A percentile compares a stretch with the other conserved stretches of the same genome.
These are phyloP conservation scores for Vachellia pachyceras DNA, from an alignment of 306 rosid species.

Conservation along the genomic window DNA sequence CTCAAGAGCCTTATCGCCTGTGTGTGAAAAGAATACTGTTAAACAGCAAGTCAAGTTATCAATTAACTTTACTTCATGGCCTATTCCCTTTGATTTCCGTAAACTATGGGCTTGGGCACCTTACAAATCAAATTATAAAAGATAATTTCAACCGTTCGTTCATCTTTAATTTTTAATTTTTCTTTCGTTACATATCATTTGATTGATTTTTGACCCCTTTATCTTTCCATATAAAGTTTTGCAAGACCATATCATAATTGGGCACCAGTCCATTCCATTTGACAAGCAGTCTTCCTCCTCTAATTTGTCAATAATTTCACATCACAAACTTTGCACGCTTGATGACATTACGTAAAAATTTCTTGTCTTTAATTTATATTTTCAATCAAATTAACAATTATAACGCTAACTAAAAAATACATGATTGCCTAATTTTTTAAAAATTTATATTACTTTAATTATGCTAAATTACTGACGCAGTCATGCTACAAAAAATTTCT, in stretches of 20 bases:
- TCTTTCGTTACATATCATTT: background rate
- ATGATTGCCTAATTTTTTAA: background rate
- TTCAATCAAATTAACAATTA: background rate
- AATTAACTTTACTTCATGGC: constrained; percentile 20
- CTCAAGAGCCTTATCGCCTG: constrained; percentile 38
- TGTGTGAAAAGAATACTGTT: background rate
- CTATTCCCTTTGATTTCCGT: constrained; percentile 31
- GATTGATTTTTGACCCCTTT: constrained; percentile 36
- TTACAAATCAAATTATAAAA: too few species aligned
- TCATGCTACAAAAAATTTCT: background rate
- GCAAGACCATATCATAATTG: constrained; percentile 24
- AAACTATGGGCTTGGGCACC: constrained; percentile 31
- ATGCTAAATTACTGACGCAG: background rate
- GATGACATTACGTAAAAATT: background rate
- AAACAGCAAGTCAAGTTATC: constrained; percentile 3
- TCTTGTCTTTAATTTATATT: background rate
- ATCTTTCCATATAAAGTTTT: constrained; percentile 26
- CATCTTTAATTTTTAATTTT: too few species aligned
- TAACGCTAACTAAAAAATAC: background rate
- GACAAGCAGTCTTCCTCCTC: background rate
- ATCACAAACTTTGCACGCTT: constrained; percentile 35
- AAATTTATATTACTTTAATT: too few species aligned
- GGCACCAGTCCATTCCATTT: constrained; percentile 32
- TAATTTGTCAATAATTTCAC: constrained; percentile 17
- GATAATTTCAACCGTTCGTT: constrained; percentile 30